phyloP scores from a whole-genome alignment of 805 yeast genomes.

The Priceomyces medius region DNA sequence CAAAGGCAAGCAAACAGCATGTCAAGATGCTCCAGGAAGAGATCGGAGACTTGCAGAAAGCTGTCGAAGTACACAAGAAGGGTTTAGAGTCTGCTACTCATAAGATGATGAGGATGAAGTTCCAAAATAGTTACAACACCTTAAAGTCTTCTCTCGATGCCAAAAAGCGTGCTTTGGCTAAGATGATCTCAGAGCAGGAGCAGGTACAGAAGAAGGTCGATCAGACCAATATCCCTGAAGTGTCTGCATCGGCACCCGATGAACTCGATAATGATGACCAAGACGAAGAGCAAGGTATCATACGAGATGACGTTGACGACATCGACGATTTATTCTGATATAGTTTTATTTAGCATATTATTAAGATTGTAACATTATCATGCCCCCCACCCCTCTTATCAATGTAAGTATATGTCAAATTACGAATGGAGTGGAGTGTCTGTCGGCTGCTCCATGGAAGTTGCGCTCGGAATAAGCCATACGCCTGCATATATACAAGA shows the following conservation, averaged over 20 bases:
- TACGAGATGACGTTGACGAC: constrained; percentile 32
- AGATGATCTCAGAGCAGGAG: constrained; percentile 26
- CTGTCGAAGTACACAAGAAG: constrained; percentile 70
- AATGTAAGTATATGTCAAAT: too few relatives aligned
- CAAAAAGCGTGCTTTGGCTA: constrained; percentile 64
- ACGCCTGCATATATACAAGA: too few relatives aligned
- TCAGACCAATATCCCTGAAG: constrained; percentile 14
- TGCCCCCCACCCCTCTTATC: too few relatives aligned
- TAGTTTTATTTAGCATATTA: background rate
- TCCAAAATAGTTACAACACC: constrained; percentile 74
- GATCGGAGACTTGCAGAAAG: constrained; percentile 72
- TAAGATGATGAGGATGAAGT: constrained; percentile 83
- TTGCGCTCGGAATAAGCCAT: too few relatives aligned
- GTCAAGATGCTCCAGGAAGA: constrained; percentile 78
- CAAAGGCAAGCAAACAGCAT: constrained; percentile 50
- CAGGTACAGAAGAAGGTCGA: constrained; percentile 22
- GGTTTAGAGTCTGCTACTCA: constrained; percentile 74
- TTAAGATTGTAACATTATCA: background rate
- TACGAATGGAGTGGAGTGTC: too few relatives aligned
- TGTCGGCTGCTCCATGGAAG: too few relatives aligned
- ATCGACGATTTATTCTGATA: constrained; percentile 37
- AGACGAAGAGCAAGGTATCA: constrained; percentile 29
- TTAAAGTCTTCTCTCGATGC: constrained; percentile 78
- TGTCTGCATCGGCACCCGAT: constrained; percentile 17
- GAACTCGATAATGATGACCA: constrained; percentile 19